Evolutionary conservation across 768 basidiomycete genomes (phyloP).

Genomic region (Hygrophorus russula): DNA sequence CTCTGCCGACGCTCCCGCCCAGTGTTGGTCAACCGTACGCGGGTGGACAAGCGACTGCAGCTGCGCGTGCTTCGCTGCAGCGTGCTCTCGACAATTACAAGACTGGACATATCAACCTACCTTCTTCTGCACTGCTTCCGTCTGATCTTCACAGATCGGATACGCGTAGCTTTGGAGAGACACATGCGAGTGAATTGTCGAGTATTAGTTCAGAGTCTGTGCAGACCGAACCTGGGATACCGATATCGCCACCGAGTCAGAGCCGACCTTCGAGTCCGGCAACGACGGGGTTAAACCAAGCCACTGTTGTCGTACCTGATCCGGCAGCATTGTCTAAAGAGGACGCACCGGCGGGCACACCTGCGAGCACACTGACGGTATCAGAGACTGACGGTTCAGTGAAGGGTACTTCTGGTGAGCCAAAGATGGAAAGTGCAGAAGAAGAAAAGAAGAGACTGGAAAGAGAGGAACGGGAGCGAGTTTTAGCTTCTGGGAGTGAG

Average conservation of each 20-base stretch:
- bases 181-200: constrained; percentile 64
- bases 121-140: constrained; percentile 25
- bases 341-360: too few species aligned
- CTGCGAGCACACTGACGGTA: constrained; percentile 44
- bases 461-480: constrained; percentile 6
- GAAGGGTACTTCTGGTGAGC: too few species aligned
- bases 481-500: constrained; percentile 20
- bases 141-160: constrained; percentile 61
- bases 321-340: constrained; percentile 9
- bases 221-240: constrained; percentile 22
- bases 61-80: constrained; percentile 65
- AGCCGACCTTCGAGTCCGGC: constrained; percentile 7
- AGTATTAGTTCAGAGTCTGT: constrained; percentile 30
- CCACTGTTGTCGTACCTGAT: constrained; percentile 26
- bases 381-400: constrained; percentile 70
- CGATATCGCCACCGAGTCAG: constrained; percentile 29
- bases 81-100: constrained; percentile 70
- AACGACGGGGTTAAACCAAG: constrained; percentile 21
- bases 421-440: constrained; percentile 38
- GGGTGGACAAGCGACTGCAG: constrained; percentile 52
- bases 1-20: constrained; percentile 61
- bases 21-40: constrained; percentile 41
- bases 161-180: constrained; percentile 76
- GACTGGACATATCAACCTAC: constrained; percentile 50
- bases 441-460: constrained; percentile 38